Conservation (phyloP, 108 stramenopile genomes). For the Fragilaria radians region DNA sequence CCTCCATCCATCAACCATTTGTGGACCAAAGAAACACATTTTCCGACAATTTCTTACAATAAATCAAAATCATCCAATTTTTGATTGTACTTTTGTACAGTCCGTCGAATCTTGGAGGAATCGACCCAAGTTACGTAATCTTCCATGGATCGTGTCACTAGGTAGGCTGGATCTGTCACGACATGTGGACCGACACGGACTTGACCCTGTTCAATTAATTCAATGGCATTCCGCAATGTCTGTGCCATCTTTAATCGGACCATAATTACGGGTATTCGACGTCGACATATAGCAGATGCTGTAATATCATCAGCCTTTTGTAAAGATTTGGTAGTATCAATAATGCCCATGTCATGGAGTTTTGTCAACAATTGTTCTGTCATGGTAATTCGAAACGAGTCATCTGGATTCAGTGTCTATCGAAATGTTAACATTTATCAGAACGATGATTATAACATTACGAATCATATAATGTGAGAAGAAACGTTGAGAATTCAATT, state of each 20-base stretch:
- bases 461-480: neutral
- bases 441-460: neutral
- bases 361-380: constrained; percentile 95
- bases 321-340: constrained; percentile 80
- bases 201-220: constrained; percentile 96
- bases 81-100: constrained; percentile 95
- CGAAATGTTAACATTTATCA: neutral
- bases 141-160: constrained; percentile 93
- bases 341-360: constrained; percentile 84
- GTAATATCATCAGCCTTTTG: constrained; percentile 90
- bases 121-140: constrained; percentile 99
- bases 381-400: constrained; percentile 94
- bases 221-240: constrained; percentile 87
- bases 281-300: constrained; percentile 89
- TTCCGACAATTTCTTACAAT: constrained; percentile 50
- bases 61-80: constrained; percentile 99
- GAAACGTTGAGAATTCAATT: constrained; percentile 3
- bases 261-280: constrained; percentile 98
- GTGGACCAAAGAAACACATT: constrained; percentile 1
- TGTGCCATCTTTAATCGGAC: constrained; percentile 97
- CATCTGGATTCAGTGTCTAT: constrained; percentile 70
- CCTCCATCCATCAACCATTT: too few species aligned
- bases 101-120: constrained; percentile 88
- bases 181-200: constrained; percentile 98
- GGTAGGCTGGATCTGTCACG: constrained; percentile 95